Conservation (phyloP, 768 basidiomycete species). For the Suillus hirtellus region DNA sequence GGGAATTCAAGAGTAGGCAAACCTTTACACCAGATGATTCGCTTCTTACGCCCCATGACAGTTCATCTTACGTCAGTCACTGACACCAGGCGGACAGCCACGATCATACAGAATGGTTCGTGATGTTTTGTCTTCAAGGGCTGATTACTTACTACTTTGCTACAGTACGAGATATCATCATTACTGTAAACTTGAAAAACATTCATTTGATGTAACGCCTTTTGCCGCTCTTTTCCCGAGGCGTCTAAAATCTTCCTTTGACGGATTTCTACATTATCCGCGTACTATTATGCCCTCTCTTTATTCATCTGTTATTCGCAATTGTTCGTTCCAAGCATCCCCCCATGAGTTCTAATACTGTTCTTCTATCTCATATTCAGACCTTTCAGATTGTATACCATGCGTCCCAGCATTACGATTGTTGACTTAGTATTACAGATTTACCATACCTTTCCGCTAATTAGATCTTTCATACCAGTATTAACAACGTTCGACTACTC, state of each 20-base stretch:
- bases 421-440: slow-evolving; percentile 7
- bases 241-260: not conserved
- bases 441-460: slow-evolving; percentile 10
- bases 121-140: slow-evolving; percentile 10
- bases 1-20: slow-evolving; percentile 69
- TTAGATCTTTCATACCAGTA: slow-evolving; percentile 14
- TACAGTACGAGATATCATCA: slow-evolving; percentile 69
- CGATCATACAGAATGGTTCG: slow-evolving; percentile 73
- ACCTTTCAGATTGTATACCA: slow-evolving; percentile 11
- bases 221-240: not conserved
- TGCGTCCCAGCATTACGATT: slow-evolving; percentile 4
- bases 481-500: slow-evolving; percentile 2
- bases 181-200: slow-evolving; percentile 62
- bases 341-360: slow-evolving; percentile 9
- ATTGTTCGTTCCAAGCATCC: slow-evolving; percentile 11
- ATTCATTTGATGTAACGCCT: slow-evolving; percentile 39
- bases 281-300: slow-evolving; percentile 9
- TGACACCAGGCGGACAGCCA: slow-evolving; percentile 72
- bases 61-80: slow-evolving; percentile 82
- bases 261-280: slow-evolving; percentile 9
- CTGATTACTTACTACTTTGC: slow-evolving; percentile 10
- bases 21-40: not conserved
- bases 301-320: slow-evolving; percentile 13
- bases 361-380: slow-evolving; percentile 9
- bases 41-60: slow-evolving; percentile 30